Evolutionary conservation across 2,329 filamentous ascomycete genomes (phyloP), one percentile per base, ranked within the genome.

Genomic region (Monilinia fructigena): DNA sequence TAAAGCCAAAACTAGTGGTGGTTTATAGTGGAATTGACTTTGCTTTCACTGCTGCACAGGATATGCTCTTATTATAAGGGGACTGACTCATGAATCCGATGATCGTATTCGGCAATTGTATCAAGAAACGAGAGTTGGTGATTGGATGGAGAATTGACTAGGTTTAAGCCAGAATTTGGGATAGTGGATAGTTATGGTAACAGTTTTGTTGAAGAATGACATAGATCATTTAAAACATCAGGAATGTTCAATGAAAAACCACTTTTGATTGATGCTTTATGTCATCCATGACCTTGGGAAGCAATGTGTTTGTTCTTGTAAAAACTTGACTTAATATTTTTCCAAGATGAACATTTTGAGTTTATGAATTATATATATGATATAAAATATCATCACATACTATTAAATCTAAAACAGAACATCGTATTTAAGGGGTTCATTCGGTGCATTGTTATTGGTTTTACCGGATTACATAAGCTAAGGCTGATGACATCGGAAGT

Each of bases 401-500:
- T 48, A 10, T 47, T 8, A 58, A 48, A 58, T 56, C 40, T 58
- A 56, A 64, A 64, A 64, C 62, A 58, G 16, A 26, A 11, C 47
- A 48, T 62, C 47, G 35, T 54, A 62, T 62, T 62, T 63, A 63
- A 63, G 60, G 60, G 60, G 47, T 40, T 48, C 35, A 28, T 28
- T n/a, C 26, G 16, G 35, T 50, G n/a, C 16, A 45, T n/a, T 48
- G 26, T 23, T 38, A 50, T 65, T 65, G 62, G 62, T 14, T 53
- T 38, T 52, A 50, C 14, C 0, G 7, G 12, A 48, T 61, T 61
- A 61, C 55, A 52, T 65, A 65, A 65, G 63, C 47, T 23, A 26
- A 60, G 48, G 45, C 47, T 59, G 55, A 65, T 65, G 63, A 65
- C 63, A 65, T 65, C 55, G 63, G 42, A 65, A 53, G 45, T 50